Percentiles rank a stretch among this genome's conserved stretches.
These are phyloP conservation scores for Xylariomycetidae sp. DNA, from an alignment of 2,329 filamentous ascomycete genomes.

Conservation along the genomic window DNA sequence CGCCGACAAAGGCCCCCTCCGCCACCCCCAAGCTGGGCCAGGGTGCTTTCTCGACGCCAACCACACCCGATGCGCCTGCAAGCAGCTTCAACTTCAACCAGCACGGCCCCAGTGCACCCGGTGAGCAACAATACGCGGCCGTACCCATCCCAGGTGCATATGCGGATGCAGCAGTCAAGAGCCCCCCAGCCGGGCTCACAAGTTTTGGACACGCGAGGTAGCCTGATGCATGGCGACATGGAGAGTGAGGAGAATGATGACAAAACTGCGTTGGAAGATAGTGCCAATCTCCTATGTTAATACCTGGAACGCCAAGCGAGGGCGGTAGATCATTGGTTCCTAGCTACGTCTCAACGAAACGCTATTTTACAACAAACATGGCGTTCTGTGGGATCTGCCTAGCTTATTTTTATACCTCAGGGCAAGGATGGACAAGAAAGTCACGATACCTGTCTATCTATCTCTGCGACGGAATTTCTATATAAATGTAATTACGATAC, in stretches of 20 bases:
- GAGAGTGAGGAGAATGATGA: conserved; percentile 5
- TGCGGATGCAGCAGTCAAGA: conserved; percentile 49
- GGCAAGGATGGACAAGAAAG: too few species aligned
- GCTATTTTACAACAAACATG: too few species aligned
- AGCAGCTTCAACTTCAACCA: conserved; percentile 45
- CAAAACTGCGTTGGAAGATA: conserved; percentile 4
- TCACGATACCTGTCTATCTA: too few species aligned
- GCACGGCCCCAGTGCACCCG: conserved; percentile 66
- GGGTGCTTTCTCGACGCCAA: conserved; percentile 53
- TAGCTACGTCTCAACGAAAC: too few species aligned
- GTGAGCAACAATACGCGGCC: conserved; percentile 77
- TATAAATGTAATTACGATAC: too few species aligned
- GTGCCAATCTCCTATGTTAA: conserved; percentile 3
- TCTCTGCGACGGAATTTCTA: too few species aligned
- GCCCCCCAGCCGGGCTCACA: conserved; percentile 42
- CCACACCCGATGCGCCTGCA: conserved; percentile 31
- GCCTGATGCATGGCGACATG: too few species aligned
- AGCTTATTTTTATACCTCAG: too few species aligned
- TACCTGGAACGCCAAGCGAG: too few species aligned
- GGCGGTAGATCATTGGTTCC: too few species aligned
- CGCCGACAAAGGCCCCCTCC: conserved; percentile 71
- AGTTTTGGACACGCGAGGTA: conserved; percentile 35
- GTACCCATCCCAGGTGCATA: conserved; percentile 91
- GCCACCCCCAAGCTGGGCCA: conserved; percentile 69
- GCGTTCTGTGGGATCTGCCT: too few species aligned